phyloP scores from a whole-genome alignment of 2,329 filamentous ascomycete species.

The Aspergillus thermomutatus region DNA sequence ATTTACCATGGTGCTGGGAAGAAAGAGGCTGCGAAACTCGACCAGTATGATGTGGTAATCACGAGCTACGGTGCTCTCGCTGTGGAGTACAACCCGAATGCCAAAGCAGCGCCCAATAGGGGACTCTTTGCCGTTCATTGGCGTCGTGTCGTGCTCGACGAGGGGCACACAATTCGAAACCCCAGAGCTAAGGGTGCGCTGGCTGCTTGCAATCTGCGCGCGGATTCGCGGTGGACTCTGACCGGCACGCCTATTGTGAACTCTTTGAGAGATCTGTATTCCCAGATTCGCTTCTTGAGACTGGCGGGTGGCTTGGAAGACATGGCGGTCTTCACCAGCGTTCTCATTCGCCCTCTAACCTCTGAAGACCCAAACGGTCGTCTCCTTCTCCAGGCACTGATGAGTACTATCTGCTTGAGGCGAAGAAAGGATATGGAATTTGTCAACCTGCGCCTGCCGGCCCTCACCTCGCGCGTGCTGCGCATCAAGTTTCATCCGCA shows the following conservation, averaged over 20 bases:
- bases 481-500: conserved; percentile 69
- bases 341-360: conserved; percentile 66
- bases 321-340: conserved; percentile 68
- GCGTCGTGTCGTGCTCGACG: conserved; percentile 77
- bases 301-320: conserved; percentile 74
- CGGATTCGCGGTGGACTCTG: conserved; percentile 73
- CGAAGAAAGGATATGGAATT: conserved; percentile 87
- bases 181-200: conserved; percentile 67
- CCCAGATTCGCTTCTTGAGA: conserved; percentile 71
- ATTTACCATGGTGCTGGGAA: conserved; percentile 68
- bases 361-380: conserved; percentile 57
- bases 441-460: conserved; percentile 73
- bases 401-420: conserved; percentile 75
- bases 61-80: conserved; percentile 79
- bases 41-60: conserved; percentile 70
- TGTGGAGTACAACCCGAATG: conserved; percentile 57
- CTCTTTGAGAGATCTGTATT: conserved; percentile 75
- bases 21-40: conserved; percentile 58
- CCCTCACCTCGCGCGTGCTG: conserved; percentile 74
- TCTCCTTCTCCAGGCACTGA: conserved; percentile 68
- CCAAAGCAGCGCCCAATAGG: conserved; percentile 43
- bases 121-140: conserved; percentile 65
- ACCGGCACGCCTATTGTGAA: conserved; percentile 84
- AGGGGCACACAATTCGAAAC: conserved; percentile 80
- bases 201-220: conserved; percentile 64